These are phyloP conservation scores for Rhodamnia rubescens DNA, from an alignment of 345 rosid genomes.

Conservation along the genomic window DNA sequence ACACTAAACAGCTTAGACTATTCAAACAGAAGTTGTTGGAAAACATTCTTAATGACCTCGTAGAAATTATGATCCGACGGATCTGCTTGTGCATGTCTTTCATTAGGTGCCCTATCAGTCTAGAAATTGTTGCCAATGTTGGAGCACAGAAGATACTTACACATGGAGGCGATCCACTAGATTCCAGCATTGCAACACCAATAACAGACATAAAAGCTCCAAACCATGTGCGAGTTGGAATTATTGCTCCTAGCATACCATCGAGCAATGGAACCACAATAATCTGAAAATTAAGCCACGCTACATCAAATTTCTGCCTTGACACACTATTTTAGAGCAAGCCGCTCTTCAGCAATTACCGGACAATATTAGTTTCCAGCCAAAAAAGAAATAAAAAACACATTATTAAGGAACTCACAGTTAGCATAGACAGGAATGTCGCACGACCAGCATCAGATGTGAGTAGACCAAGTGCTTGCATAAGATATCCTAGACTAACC, in stretches of 20 bases:
- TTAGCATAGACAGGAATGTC: slow-evolving; percentile 38
- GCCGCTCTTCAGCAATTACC: not conserved
- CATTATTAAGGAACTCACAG: slow-evolving; percentile 23
- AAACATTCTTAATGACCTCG: not conserved
- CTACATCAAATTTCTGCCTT: slow-evolving; percentile 1
- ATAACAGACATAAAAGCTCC: slow-evolving; percentile 43
- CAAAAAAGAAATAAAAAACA: not conserved
- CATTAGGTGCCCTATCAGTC: not conserved
- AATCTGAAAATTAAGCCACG: slow-evolving; percentile 28
- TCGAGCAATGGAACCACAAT: slow-evolving; percentile 63
- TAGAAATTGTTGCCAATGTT: not conserved
- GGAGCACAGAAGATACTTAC: slow-evolving; percentile 11
- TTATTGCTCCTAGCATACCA: slow-evolving; percentile 56
- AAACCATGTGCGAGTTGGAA: slow-evolving; percentile 55
- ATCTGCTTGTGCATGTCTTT: not conserved
- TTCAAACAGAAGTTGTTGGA: not conserved
- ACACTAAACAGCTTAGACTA: not conserved
- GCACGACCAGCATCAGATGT: slow-evolving; percentile 63
- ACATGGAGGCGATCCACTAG: slow-evolving; percentile 49
- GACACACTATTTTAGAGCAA: not conserved
- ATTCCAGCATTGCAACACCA: slow-evolving; percentile 56
- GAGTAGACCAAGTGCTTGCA: slow-evolving; percentile 44
- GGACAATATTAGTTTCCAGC: not conserved
- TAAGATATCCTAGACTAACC: slow-evolving; percentile 48
- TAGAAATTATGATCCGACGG: not conserved